Base-by-base conservation (phyloP, 768 basidiomycete species). In the Boletus speciosus region DNA sequence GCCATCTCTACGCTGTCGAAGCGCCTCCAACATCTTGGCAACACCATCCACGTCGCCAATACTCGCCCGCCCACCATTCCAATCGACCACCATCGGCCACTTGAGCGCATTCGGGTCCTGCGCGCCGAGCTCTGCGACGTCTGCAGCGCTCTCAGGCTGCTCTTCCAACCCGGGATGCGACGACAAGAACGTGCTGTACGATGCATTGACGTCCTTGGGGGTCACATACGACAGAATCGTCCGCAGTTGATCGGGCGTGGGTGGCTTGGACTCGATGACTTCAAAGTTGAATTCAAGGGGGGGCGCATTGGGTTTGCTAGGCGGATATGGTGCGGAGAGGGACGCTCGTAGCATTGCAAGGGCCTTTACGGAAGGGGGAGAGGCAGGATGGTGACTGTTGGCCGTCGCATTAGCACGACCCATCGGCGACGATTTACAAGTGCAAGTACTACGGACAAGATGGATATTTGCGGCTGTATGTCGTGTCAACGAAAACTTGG, bases 81-180 rank as follows among this genome's bases (percentile, higher is more conserved):
- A 91, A 60, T 91, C 83, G 2, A 91, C 89, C 0, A 91, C 86
- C 43, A 91, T 78, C 0, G 89, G 89, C 88, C 87, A 91, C 55
- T 83, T 88, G 59, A 90, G 68, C 15, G 80, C 81, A 14, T 74
- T 75, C 1, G 83, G 85, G 52, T 83, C 83, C 67, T 75, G 73
- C 41, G 71, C 60, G 0, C 76, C 86, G 10, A 88, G 74, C 29
- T 76, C 70, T 3, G 72, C 72, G 9, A 90, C 72, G 8, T 69
- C 78, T 6, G 76, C 68, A 0, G 79, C 60, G 27, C 69, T 78
- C 7, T 80, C 73, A 0, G 77, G 70, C 54, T 63, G 66, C 12
- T 73, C 73, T 2, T 67, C 69, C 19, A 71, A 72, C 39, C 74
- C 70, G 0, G 84, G 85, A 60, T 88, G 88, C 0, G 83, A 76